phyloP scores from a whole-genome alignment of 176 grass and related monocot species.

The Avena insularis region DNA sequence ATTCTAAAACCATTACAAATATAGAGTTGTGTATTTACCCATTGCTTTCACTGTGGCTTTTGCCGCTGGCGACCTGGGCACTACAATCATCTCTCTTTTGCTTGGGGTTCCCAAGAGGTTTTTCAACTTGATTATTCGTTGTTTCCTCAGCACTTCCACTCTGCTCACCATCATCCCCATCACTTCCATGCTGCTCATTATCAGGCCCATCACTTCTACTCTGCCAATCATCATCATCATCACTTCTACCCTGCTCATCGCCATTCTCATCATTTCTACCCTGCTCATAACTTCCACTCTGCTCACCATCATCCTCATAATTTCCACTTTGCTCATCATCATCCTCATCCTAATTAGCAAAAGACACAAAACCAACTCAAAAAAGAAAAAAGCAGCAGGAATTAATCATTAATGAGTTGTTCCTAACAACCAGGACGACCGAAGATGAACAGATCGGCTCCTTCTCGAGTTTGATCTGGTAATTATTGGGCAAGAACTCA shows the following conservation, averaged over 20 bases:
- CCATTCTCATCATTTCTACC: no score
- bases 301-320: background rate
- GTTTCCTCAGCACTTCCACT: background rate
- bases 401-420: no score
- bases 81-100: no score
- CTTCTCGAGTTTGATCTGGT: background rate
- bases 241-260: background rate
- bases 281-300: background rate
- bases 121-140: no score
- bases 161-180: no score
- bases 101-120: no score
- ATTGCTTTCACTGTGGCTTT: no score
- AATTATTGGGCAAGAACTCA: background rate
- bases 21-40: no score
- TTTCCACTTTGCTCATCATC: background rate
- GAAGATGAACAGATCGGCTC: background rate
- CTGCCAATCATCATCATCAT: background rate
- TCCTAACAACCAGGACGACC: background rate
- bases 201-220: background rate
- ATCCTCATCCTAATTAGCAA: background rate
- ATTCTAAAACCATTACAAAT: no score
- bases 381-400: no score
- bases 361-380: background rate
- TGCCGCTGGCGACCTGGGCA: no score
- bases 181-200: no score